Evolutionary conservation across 495 filamentous ascomycete genomes (phyloP), one percentile per base, ranked within the genome.

Genomic region (Hypomontagnella submonticulosa): DNA sequence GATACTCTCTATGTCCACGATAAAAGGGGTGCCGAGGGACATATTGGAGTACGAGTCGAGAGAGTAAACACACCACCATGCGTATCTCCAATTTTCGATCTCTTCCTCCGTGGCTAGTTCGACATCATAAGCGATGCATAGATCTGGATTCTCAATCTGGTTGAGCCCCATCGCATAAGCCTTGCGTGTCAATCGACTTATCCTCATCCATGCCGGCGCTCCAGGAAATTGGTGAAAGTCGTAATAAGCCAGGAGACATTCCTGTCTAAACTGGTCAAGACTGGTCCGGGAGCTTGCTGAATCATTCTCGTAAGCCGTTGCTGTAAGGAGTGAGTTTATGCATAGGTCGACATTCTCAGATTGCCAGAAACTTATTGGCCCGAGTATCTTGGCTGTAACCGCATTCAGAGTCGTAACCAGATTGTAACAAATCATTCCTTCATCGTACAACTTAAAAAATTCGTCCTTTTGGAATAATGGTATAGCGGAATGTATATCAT

Each of bases 11-110:
- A 56, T 33, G 9, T 74, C 70, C 16, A 74, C 49, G 1, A 68
- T 27, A 32, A 66, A 71, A 19, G 72, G 72, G 2, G 67, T 57
- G 4, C 60, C 62, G 1, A 66, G 53, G 12, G 66, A 49, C 7
- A 74, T 69, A 32, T 74, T 74, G 11, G 74, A 67, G 49, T 77
- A 78, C 0, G 76, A 62, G 40, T 79, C 77, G 13, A 79, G 64
- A n/a, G 75, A 73, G 54, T 77, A 79, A 44, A 79, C 67, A 56
- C 72, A 75, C 77, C 77, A 79, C 73, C 75, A 79, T 12, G 75
- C 30, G 43, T 65, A 67, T 53, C 77, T 67, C 77, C 76, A 79
- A 53, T 75, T 67, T 62, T 79, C 69, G 7, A 73, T 60, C 11
- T 77, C 77, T 15, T 75, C 71, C 9, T 73, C 55, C 18, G 57